Evolutionary conservation across 306 rosid genomes (phyloP), one percentile per base, ranked within the genome.

Genomic region (Gillenia trifoliata): DNA sequence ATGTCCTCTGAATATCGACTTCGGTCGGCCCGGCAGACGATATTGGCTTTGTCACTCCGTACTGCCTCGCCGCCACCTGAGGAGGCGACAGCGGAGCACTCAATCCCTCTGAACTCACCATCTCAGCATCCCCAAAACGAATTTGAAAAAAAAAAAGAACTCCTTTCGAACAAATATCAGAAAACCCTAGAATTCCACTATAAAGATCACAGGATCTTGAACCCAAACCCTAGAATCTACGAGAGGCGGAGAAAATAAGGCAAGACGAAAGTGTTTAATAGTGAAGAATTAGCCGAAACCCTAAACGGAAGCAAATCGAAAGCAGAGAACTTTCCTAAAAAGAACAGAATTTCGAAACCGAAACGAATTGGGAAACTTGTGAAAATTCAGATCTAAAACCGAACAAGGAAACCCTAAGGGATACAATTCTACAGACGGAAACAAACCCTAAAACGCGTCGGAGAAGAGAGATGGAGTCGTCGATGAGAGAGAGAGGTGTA

Each of bases 21-120:
- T 33, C 79, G 1, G 75, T 78, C 1, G 98, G 96, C 13, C 89
- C 92, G 36, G 96, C 87, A 77, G 20, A 70, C 25, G 96, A 88
- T 69, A 90, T 81, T 3, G 98, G 86, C 72, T 87, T 83, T 1
- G 98, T 90, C 54, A 90, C 93, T 8, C 93, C 98, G 8, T 67
- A 75, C 67, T 85, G 87, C 73, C 82, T 88, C 19, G 70, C 31
- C 49, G 64, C 74, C 45, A 36, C 68, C 47, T 75, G 79, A 23
- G 75, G 63, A 31, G 83, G 79, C 70, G 73, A 28, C 61, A 76
- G 64, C 55, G 88, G 43, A 40, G 64, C 31, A 29, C 73, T 79
- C 84, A 81, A 33, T 65, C 85, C 80, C 76, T 88, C 93, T 6
- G 87, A 72, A 31, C 83, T 79, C 71, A 82, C 92, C 97, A 86